Conservation (phyloP, 345 rosid genomes). For the Dovyalis caffra region DNA sequence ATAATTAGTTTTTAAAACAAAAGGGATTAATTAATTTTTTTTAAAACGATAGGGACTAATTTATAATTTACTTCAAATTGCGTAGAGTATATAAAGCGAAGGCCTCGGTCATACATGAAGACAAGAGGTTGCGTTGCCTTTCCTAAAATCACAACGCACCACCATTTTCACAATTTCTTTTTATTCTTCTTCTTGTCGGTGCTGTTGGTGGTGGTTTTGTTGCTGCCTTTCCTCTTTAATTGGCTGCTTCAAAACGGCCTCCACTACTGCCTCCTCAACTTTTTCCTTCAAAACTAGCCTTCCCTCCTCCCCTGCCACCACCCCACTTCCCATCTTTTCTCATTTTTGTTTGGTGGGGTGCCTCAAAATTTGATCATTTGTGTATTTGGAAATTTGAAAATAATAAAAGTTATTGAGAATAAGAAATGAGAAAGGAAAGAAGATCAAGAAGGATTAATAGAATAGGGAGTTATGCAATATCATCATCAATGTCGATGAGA, state of each 20-base stretch:
- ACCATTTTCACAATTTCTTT: background rate
- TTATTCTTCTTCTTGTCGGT: background rate
- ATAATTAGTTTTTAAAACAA: no score
- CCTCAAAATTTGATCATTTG: background rate
- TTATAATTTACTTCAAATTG: background rate
- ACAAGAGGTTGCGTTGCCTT: background rate
- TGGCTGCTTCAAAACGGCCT: background rate
- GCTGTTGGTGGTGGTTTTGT: background rate
- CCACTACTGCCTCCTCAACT: background rate
- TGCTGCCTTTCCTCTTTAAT: background rate
- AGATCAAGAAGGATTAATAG: conserved; percentile 48
- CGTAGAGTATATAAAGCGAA: background rate
- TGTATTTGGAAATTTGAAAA: background rate
- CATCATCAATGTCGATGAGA: conserved; percentile 56
- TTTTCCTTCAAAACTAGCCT: background rate
- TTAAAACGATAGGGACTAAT: no score
- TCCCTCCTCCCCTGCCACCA: background rate
- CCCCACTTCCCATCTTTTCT: background rate
- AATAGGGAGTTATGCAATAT: conserved; percentile 87
- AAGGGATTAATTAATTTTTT: no score
- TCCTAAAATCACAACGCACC: background rate
- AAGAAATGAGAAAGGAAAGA: conserved; percentile 22
- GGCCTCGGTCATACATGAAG: background rate
- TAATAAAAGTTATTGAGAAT: background rate
- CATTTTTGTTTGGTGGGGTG: background rate